phyloP scores from a whole-genome alignment of 2,329 filamentous ascomycete species.

The Pseudogymnoascus verrucosus region DNA sequence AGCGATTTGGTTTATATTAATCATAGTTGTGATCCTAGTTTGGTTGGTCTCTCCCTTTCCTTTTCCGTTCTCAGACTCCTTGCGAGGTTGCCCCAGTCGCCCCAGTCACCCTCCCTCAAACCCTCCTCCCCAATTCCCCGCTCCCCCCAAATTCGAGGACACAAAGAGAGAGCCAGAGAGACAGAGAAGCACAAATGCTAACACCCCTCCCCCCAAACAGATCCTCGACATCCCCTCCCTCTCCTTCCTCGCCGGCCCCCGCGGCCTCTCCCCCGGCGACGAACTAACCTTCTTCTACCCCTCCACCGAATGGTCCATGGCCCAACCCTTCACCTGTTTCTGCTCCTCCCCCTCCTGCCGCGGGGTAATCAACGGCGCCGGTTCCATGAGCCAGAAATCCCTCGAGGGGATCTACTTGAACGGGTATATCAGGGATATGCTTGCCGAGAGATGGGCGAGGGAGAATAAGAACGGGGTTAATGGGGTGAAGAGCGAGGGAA shows the following conservation, averaged over 20 bases:
- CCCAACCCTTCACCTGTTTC: slow-evolving; percentile 54
- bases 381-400: slow-evolving; percentile 45
- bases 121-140: too few species aligned
- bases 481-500: slow-evolving; percentile 13
- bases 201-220: slow-evolving; percentile 28
- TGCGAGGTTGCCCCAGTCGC: too few species aligned
- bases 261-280: slow-evolving; percentile 46
- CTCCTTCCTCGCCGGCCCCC: slow-evolving; percentile 50
- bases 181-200: not conserved
- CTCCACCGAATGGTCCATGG: slow-evolving; percentile 68
- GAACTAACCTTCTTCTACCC: slow-evolving; percentile 69
- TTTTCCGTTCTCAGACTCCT: too few species aligned
- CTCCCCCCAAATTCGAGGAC: too few species aligned
- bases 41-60: slow-evolving; percentile 41
- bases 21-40: slow-evolving; percentile 58
- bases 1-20: slow-evolving; percentile 61
- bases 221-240: slow-evolving; percentile 52
- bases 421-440: slow-evolving; percentile 49
- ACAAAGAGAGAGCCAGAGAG: too few species aligned
- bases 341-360: slow-evolving; percentile 51
- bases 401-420: slow-evolving; percentile 55
- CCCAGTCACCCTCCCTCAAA: not conserved
- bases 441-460: slow-evolving; percentile 33
- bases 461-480: slow-evolving; percentile 23
- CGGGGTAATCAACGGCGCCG: slow-evolving; percentile 55